Evolutionary conservation across 1,284 basidiomycete genomes (phyloP).

Genomic region (Tilletia walkeri): DNA sequence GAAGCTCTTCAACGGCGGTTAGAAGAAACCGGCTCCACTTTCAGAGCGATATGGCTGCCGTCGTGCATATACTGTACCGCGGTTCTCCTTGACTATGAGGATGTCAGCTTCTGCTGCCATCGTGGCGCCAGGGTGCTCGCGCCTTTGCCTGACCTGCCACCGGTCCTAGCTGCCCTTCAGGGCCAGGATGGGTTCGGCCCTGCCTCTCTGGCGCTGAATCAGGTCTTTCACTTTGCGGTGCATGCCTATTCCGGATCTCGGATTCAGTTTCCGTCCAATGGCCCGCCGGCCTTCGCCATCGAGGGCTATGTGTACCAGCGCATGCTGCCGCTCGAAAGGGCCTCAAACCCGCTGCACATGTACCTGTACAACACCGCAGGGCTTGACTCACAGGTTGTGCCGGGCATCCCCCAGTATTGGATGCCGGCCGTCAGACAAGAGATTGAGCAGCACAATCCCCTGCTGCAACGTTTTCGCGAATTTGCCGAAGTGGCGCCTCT

Average conservation of each 20-base stretch:
- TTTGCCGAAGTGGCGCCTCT: background rate
- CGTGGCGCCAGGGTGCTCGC: background rate
- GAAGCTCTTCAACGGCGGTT: background rate
- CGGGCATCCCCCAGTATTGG: background rate
- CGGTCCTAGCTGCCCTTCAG: background rate
- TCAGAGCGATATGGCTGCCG: background rate
- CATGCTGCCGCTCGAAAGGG: background rate
- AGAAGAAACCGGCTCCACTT: background rate
- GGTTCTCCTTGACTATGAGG: background rate
- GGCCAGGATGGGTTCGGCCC: background rate
- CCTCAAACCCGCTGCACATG: background rate
- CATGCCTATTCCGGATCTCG: background rate
- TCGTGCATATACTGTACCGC: slow-evolving; percentile 3
- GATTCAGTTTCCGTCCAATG: background rate
- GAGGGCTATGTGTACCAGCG: background rate
- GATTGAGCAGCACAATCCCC: slow-evolving; percentile 1
- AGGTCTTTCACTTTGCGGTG: slow-evolving; percentile 4
- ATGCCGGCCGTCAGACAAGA: background rate
- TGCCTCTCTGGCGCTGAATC: background rate
- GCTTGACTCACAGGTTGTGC: background rate
- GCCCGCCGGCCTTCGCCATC: background rate
- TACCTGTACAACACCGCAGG: background rate
- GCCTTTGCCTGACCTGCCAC: background rate
- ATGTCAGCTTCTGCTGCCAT: background rate
- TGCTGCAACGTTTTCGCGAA: slow-evolving; percentile 3